Evolutionary conservation across 352 stramenopile genomes (phyloP).

Genomic region (Salisapilia sapeloensis): DNA sequence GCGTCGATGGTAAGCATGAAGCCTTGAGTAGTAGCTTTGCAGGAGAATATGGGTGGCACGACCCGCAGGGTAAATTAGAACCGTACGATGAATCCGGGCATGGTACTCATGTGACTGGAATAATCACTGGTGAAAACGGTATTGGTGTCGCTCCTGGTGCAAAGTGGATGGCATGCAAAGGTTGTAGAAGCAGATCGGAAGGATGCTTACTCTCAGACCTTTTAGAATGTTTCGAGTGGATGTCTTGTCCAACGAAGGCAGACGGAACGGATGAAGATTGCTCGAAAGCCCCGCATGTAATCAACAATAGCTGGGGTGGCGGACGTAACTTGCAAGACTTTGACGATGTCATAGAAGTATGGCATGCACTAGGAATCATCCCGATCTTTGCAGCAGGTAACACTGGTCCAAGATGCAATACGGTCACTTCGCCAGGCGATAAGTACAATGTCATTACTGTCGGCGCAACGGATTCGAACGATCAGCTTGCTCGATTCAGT

Average conservation of each 20-base stretch:
- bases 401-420: slow-evolving; percentile 21
- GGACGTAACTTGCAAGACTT: slow-evolving; percentile 24
- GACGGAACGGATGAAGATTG: slow-evolving; percentile 22
- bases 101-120: slow-evolving; percentile 31
- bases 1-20: slow-evolving; percentile 26
- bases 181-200: slow-evolving; percentile 13
- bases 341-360: slow-evolving; percentile 19
- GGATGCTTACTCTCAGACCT: slow-evolving; percentile 25
- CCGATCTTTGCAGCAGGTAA: slow-evolving; percentile 39
- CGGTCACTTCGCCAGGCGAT: slow-evolving; percentile 31
- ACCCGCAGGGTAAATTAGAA: slow-evolving; percentile 14
- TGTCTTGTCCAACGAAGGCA: slow-evolving; percentile 35
- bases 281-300: slow-evolving; percentile 23
- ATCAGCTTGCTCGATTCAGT: slow-evolving; percentile 23
- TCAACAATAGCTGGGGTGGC: slow-evolving; percentile 61
- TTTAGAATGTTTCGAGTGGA: slow-evolving; percentile 41
- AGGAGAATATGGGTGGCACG: slow-evolving; percentile 34
- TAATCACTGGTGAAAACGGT: slow-evolving; percentile 19
- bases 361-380: slow-evolving; percentile 31
- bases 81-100: slow-evolving; percentile 35
- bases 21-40: slow-evolving; percentile 21
- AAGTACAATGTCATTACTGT: slow-evolving; percentile 40
- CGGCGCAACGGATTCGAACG: slow-evolving; percentile 26
- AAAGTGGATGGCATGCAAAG: slow-evolving; percentile 41
- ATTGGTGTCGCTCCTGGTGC: slow-evolving; percentile 32